Percentiles rank a stretch among this genome's conserved stretches.
Evolutionary conservation across 495 filamentous ascomycete genomes (phyloP).

Genomic region (Tuber indicum): DNA sequence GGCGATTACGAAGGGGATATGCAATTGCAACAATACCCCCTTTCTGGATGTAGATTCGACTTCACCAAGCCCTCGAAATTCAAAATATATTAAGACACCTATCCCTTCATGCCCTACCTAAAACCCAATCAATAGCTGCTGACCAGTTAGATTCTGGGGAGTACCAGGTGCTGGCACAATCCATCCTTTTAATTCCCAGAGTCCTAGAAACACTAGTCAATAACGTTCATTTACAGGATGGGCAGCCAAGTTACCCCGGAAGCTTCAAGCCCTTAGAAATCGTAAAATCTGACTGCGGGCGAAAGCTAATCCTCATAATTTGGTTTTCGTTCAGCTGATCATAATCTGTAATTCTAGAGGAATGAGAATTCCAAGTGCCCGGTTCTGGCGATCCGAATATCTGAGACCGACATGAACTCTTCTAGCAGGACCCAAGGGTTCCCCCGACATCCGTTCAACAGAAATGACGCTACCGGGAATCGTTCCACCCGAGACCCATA

Average conservation of each 20-base stretch:
- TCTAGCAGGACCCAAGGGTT: background rate
- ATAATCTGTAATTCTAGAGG: background rate
- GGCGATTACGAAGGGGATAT: background rate
- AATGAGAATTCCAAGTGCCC: background rate
- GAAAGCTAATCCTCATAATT: background rate
- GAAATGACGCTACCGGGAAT: background rate
- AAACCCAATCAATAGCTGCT: background rate
- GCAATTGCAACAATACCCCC: background rate
- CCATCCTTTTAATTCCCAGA: background rate
- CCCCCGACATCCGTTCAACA: background rate
- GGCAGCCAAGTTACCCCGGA: background rate
- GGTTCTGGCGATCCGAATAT: background rate
- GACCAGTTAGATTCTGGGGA: background rate
- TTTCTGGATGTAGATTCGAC: background rate
- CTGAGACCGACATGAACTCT: background rate
- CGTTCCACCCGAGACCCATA: background rate
- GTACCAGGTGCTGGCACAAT: background rate
- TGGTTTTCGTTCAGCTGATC: background rate
- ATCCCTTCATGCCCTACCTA: background rate
- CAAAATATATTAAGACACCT: background rate
- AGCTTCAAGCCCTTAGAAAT: background rate
- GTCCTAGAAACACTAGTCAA: background rate
- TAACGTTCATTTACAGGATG: background rate
- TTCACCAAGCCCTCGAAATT: background rate
- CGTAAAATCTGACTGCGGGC: background rate